Base-by-base conservation (phyloP, 768 basidiomycete genomes). In the Piloderma croceum region DNA sequence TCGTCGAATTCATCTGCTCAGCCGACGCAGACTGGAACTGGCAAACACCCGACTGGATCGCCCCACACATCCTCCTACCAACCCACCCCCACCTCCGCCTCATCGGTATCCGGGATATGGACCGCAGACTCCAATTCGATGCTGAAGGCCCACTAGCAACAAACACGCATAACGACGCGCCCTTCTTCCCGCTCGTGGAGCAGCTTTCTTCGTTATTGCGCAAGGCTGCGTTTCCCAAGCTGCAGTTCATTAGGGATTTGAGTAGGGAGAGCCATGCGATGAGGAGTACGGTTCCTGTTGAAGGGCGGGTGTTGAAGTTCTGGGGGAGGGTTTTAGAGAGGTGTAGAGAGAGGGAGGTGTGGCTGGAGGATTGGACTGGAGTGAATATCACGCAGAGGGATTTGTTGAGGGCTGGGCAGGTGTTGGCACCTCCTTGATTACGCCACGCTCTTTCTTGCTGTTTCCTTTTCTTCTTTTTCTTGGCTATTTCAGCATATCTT, bases 21-120 rank as follows among this genome's bases (percentile, higher is more conserved):
- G 83, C 84, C 2, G 82, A 86, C 44, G 83, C 83, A 1, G 83
- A 83, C 51, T 87, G 84, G 84, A 81, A 85, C 46, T 86, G 84
- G 84, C 71, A 77, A 49, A 70, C 65, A 38, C 84, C 84, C 0
- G 83, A 87, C 53, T 86, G 83, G 84, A 85, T 86, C 50, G 81
- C 84, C 11, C 82, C 84, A 3, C 84, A 87, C 41, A 68, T 83
- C 29, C 63, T 87, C 5, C 68, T 87, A 17, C 80, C 83, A 13
- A 56, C 76, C 1, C 84, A 87, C 52, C 71, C 75, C 0, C 64
- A 63, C 6, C 57, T 87, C 9, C 61, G 77, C 56, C 68, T 85
- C 39, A 86, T 86, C 41, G 84, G 81, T 7, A 78, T 87, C 42
- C 70, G 82, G 15, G 82, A 81, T 48, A 77, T 86, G 53, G 79